Conservation (phyloP, 73 alveolate genomes). For the Effrenium voratum region DNA sequence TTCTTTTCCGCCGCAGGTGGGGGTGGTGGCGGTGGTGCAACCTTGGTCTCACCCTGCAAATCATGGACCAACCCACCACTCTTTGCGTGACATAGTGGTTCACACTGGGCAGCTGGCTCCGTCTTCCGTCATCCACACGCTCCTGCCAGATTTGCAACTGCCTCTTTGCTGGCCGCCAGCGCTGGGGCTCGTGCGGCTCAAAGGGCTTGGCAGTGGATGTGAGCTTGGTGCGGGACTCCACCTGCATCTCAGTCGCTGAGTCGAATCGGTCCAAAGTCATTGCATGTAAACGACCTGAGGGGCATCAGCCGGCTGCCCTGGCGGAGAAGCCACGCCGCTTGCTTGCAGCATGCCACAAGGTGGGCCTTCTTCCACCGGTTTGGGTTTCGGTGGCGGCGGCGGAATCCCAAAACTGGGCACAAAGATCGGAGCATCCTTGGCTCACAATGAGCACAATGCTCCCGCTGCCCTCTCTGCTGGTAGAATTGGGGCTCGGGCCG, state of each 20-base stretch:
- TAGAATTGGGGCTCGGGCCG: not conserved
- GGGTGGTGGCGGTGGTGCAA: not conserved
- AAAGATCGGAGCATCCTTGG: slow-evolving; percentile 59
- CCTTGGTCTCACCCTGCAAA: not conserved
- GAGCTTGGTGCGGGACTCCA: not conserved
- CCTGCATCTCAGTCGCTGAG: not conserved
- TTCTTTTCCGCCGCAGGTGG: not conserved
- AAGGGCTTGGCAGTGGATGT: slow-evolving; percentile 56
- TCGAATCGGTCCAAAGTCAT: not conserved
- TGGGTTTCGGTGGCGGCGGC: slow-evolving; percentile 65
- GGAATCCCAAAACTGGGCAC: slow-evolving; percentile 87
- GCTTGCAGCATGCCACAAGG: too few relatives aligned
- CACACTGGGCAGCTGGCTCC: not conserved
- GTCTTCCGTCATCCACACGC: slow-evolving; percentile 25
- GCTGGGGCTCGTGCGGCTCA: slow-evolving; percentile 34
- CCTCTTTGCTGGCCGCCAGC: not conserved
- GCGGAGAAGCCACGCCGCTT: not conserved
- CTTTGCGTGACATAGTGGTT: not conserved
- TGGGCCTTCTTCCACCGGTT: slow-evolving; percentile 41
- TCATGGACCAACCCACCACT: not conserved
- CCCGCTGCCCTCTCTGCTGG: too few relatives aligned
- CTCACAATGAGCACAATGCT: not conserved
- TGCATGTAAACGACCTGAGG: not conserved
- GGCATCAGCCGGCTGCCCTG: not conserved
- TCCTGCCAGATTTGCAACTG: not conserved